Conservation (phyloP, 140 eudicot species). For the Stevia rebaudiana region DNA sequence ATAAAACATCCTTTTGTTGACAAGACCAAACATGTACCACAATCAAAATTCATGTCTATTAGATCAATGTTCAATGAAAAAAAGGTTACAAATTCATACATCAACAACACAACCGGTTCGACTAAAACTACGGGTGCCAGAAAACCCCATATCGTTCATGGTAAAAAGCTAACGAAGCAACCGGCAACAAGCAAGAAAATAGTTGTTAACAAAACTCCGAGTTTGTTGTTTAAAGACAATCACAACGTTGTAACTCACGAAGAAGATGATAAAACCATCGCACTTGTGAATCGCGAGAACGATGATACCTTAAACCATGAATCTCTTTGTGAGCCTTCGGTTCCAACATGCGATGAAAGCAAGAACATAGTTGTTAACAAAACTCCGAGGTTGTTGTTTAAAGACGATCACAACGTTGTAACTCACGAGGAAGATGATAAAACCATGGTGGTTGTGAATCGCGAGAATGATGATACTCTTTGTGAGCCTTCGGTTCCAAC, state of each 20-base stretch:
- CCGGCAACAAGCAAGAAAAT: background rate
- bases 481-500: background rate
- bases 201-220: background rate
- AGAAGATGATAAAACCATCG: background rate
- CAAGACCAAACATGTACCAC: conserved; percentile 10
- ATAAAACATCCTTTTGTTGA: conserved; percentile 4
- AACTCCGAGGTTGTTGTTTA: background rate
- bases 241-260: conserved; percentile 1
- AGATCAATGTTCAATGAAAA: conserved; percentile 11
- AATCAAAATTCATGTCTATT: conserved; percentile 10
- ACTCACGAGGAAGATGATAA: conserved; percentile 7
- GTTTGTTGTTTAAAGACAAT: background rate
- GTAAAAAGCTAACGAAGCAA: conserved; percentile 17
- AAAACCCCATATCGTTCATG: conserved; percentile 4
- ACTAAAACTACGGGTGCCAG: conserved; percentile 1
- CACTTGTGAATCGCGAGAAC: background rate
- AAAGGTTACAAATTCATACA: background rate
- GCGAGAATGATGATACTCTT: background rate
- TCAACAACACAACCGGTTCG: conserved; percentile 14
- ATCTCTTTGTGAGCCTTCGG: background rate
- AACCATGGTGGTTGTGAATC: background rate
- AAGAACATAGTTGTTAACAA: background rate
- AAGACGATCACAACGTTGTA: background rate
- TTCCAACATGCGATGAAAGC: background rate
- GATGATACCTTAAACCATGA: background rate